A percentile compares a stretch with the other conserved stretches of the same genome.
Conservation (phyloP, 352 stramenopile genomes). For the Blastocystis hominis region DNA sequence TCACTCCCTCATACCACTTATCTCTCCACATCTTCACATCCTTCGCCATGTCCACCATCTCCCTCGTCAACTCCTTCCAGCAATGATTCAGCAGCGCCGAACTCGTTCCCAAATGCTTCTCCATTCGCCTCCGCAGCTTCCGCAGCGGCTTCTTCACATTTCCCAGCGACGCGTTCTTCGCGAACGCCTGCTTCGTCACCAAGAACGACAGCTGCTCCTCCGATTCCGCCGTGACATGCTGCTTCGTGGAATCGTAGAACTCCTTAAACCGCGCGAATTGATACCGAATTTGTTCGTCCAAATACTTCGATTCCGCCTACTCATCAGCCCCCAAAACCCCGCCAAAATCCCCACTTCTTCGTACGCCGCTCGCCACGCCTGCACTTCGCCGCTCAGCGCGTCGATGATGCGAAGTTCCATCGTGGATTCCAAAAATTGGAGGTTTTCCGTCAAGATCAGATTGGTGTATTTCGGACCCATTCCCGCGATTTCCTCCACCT, state of each 20-base stretch:
- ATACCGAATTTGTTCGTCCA: constrained; percentile 4
- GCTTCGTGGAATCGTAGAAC: not conserved
- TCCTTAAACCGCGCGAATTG: not conserved
- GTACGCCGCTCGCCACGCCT: not conserved
- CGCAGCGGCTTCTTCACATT: not conserved
- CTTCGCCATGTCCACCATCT: constrained; percentile 6
- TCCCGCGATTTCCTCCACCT: not conserved
- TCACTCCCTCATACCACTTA: not conserved
- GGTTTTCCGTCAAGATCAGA: constrained; percentile 25
- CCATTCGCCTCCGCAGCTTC: not conserved
- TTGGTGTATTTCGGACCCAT: constrained; percentile 23
- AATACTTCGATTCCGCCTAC: not conserved
- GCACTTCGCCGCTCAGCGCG: not conserved
- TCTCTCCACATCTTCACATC: constrained; percentile 1
- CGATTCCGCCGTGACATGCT: not conserved
- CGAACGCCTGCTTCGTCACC: not conserved
- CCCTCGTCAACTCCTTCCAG: not conserved
- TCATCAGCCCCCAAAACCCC: not conserved
- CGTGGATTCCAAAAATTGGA: not conserved
- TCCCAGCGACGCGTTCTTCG: not conserved
- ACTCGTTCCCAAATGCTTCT: constrained; percentile 12
- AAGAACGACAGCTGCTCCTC: not conserved
- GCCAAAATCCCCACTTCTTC: not conserved
- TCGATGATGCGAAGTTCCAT: not conserved
- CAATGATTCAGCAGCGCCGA: not conserved